Percentiles rank a stretch among this genome's conserved stretches.
These are phyloP conservation scores for Apiotrichum montevideense DNA, from an alignment of 1,284 basidiomycete genomes.

Conservation along the genomic window DNA sequence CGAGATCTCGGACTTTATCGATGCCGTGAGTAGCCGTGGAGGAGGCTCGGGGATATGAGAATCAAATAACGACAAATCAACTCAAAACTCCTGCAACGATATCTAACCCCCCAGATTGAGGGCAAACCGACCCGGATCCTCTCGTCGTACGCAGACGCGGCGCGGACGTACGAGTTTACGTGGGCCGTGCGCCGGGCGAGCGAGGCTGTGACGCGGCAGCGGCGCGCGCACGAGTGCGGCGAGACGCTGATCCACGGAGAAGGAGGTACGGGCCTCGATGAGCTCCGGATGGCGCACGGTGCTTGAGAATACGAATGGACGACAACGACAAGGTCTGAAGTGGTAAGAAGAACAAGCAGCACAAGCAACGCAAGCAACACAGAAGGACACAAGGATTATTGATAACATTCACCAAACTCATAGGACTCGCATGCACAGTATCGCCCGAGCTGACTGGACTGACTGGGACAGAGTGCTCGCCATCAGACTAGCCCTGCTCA, in stretches of 20 bases:
- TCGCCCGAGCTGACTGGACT: no score
- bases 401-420: no score
- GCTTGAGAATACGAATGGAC: background rate
- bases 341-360: background rate
- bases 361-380: background rate
- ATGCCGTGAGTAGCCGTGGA: constrained; percentile 25
- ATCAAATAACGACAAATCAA: no score
- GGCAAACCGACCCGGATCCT: constrained; percentile 37
- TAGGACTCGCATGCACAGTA: no score
- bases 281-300: constrained; percentile 1
- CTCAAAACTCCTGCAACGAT: background rate
- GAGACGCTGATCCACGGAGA: background rate
- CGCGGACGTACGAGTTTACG: constrained; percentile 66
- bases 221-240: constrained; percentile 5
- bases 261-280: background rate
- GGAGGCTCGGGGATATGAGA: no score
- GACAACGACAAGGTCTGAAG: background rate
- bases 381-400: no score
- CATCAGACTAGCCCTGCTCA: no score
- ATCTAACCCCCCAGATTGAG: constrained; percentile 26
- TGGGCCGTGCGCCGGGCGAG: constrained; percentile 33
- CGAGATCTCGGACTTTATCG: constrained; percentile 47
- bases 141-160: constrained; percentile 60
- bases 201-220: constrained; percentile 23
- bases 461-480: no score